Percentiles rank a stretch among this genome's conserved stretches.
phyloP scores from a whole-genome alignment of 345 rosid species.

The Boechera divaricarpa region DNA sequence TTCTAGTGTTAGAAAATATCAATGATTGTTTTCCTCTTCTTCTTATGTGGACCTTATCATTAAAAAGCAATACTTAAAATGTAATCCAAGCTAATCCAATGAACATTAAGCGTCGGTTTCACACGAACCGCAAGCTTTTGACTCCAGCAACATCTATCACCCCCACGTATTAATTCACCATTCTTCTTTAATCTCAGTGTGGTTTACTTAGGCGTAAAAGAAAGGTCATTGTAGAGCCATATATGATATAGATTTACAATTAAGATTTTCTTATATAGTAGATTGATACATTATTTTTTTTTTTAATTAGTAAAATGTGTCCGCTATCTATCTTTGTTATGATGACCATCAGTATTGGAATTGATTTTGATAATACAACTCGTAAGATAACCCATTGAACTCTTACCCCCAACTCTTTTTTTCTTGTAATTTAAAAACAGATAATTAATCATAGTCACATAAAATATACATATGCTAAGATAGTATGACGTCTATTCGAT shows the following conservation, averaged over 20 bases:
- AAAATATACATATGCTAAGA: background rate
- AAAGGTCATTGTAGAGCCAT: background rate
- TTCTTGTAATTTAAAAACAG: background rate
- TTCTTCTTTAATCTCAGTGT: background rate
- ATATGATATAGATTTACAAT: background rate
- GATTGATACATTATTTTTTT: too few species aligned
- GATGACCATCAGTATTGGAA: background rate
- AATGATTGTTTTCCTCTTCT: background rate
- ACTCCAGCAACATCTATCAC: conserved; percentile 5
- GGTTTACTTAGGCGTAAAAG: conserved; percentile 22
- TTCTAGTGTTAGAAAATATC: background rate
- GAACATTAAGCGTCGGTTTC: conserved; percentile 29
- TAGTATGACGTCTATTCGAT: background rate
- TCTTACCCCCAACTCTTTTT: too few species aligned
- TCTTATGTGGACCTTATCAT: background rate
- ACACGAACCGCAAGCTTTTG: conserved; percentile 24
- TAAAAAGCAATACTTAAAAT: conserved; percentile 26
- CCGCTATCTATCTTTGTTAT: background rate
- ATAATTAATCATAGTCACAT: background rate
- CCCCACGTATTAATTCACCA: conserved; percentile 1
- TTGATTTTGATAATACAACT: background rate
- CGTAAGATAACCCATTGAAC: background rate
- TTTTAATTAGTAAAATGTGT: background rate
- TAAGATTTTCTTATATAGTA: background rate
- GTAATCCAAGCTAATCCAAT: conserved; percentile 20